These are phyloP conservation scores for Mikania micrantha DNA, from an alignment of 129 eudicot species.

Conservation along the genomic window DNA sequence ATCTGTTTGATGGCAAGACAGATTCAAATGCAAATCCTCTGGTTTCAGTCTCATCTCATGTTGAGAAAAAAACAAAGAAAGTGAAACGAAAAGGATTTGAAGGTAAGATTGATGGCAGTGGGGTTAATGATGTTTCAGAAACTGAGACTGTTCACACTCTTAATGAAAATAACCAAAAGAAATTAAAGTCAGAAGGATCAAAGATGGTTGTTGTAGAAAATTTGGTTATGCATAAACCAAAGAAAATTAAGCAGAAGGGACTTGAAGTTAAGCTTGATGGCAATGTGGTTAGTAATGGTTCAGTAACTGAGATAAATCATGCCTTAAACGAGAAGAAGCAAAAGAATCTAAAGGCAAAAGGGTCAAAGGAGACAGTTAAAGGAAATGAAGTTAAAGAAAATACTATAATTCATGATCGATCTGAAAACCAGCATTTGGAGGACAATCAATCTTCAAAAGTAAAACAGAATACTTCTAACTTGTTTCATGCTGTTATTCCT, in stretches of 20 bases:
- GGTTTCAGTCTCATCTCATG: constrained; percentile 10
- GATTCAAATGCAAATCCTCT: constrained; percentile 25
- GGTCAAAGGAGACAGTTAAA: constrained; percentile 1
- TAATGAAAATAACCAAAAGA: constrained; percentile 22
- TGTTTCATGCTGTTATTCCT: constrained; percentile 19
- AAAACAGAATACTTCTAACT: constrained; percentile 7
- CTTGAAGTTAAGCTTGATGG: not conserved
- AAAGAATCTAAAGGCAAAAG: constrained; percentile 12
- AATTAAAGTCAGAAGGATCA: constrained; percentile 22
- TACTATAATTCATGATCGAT: not conserved
- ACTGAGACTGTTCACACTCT: not conserved
- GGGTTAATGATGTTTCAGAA: not conserved
- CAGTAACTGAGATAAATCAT: not conserved
- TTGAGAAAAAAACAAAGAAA: constrained; percentile 28
- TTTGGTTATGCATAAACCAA: not conserved
- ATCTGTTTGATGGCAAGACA: constrained; percentile 45
- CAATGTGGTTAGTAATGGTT: not conserved
- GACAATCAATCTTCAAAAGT: constrained; percentile 7
- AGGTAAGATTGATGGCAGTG: constrained; percentile 10
- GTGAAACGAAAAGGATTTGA: constrained; percentile 21
- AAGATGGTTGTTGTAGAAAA: constrained; percentile 13
- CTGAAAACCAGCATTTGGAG: not conserved
- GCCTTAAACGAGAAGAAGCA: constrained; percentile 9
- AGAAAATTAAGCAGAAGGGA: not conserved
- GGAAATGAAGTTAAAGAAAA: constrained; percentile 4